Conservation (phyloP, 108 stramenopile species). For the Stephanodiscus triporus region DNA sequence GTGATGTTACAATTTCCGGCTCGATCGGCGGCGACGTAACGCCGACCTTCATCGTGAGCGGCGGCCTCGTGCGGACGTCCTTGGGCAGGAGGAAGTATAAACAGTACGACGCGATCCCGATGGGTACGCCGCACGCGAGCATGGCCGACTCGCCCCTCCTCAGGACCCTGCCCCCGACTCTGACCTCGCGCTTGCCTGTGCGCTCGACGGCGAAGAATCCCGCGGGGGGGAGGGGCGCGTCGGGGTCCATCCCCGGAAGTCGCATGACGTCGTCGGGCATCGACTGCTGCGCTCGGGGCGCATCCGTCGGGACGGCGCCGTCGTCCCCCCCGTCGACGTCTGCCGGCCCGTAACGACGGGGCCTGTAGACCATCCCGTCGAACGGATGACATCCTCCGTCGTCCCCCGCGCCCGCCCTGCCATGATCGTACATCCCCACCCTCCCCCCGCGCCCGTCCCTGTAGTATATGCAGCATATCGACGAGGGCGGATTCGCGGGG, state of each 20-base stretch:
- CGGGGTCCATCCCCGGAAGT: constrained; percentile 18
- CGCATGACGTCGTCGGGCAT: constrained; percentile 9
- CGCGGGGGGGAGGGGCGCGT: constrained; percentile 23
- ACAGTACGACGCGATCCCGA: constrained; percentile 20
- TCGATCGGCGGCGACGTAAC: not conserved
- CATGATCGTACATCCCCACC: constrained; percentile 21
- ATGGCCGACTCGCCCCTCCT: constrained; percentile 29
- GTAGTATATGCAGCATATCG: constrained; percentile 17
- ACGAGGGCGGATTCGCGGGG: no score
- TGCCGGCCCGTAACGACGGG: not conserved
- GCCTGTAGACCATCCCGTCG: constrained; percentile 18
- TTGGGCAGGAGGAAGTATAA: constrained; percentile 39
- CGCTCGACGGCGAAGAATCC: constrained; percentile 77
- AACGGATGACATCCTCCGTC: not conserved
- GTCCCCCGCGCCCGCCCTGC: not conserved
- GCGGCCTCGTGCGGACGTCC: not conserved
- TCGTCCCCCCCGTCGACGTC: no score
- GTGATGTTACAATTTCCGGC: not conserved
- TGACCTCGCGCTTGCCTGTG: constrained; percentile 56
- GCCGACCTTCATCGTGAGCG: constrained; percentile 13
- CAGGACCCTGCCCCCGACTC: constrained; percentile 8
- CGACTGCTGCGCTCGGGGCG: no score
- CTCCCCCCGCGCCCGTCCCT: constrained; percentile 13
- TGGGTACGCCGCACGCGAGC: constrained; percentile 16
- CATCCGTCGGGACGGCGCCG: no score